Conservation (phyloP, 805 yeast genomes). For the Ogataea ramenticola region DNA sequence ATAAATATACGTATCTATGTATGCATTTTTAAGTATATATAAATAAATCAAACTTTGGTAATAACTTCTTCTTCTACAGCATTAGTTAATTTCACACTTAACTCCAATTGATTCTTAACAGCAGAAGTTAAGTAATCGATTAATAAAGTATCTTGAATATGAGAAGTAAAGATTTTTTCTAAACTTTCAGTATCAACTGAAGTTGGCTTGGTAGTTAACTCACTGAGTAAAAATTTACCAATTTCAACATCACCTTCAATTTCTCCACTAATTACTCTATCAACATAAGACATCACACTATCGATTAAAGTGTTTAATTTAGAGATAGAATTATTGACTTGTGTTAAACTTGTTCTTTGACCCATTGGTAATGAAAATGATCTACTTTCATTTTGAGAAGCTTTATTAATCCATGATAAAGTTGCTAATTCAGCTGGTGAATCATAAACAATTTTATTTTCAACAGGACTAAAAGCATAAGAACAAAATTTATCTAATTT, state of each 20-base stretch:
- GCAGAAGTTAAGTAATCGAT: constrained; percentile 78
- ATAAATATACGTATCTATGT: no score
- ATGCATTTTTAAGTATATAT: no score
- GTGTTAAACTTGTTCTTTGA: constrained; percentile 35
- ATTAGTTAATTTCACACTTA: constrained; percentile 67
- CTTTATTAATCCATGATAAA: constrained; percentile 38
- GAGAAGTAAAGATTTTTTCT: constrained; percentile 56
- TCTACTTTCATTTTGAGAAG: constrained; percentile 24
- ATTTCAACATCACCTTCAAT: constrained; percentile 47
- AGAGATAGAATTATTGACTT: constrained; percentile 38
- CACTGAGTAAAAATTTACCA: constrained; percentile 59
- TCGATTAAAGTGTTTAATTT: constrained; percentile 42
- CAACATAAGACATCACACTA: constrained; percentile 40
- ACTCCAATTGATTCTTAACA: constrained; percentile 76
- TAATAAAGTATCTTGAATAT: constrained; percentile 74
- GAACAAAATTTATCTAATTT: constrained; percentile 34
- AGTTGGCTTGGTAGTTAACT: constrained; percentile 44
- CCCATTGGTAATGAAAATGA: constrained; percentile 24
- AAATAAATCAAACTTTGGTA: no score
- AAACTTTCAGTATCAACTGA: constrained; percentile 45
- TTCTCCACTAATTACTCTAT: constrained; percentile 33
- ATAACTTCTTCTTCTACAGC: background rate
- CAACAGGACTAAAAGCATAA: constrained; percentile 71
- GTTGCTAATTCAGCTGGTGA: constrained; percentile 53
- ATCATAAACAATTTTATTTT: constrained; percentile 51